Percentiles rank a stretch among this genome's conserved stretches.
These are phyloP conservation scores for Pseudoneurospora amorphoporcata DNA, from an alignment of 495 filamentous ascomycete species.

Conservation along the genomic window DNA sequence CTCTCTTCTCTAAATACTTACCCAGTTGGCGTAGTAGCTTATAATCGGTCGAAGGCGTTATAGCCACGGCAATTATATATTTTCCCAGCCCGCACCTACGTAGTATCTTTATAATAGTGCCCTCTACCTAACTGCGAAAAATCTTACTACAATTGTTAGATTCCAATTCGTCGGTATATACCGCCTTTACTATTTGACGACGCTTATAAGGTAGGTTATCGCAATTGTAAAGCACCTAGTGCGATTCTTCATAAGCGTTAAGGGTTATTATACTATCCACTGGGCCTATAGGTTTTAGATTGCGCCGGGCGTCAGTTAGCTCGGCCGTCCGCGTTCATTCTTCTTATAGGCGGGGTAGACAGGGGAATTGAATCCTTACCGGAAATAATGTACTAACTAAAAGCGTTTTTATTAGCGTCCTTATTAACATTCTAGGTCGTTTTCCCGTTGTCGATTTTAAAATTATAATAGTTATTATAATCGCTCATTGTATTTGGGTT, in stretches of 20 bases:
- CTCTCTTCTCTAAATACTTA: constrained; percentile 4
- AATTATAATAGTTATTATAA: too few relatives aligned
- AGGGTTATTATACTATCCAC: constrained; percentile 19
- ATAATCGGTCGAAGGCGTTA: background rate
- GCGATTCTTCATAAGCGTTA: constrained; percentile 23
- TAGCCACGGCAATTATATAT: constrained; percentile 33
- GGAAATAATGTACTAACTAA: constrained; percentile 22
- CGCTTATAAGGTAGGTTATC: constrained; percentile 1
- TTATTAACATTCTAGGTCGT: background rate
- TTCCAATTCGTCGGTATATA: constrained; percentile 15
- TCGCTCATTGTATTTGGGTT: too few relatives aligned
- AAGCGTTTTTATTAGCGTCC: constrained; percentile 15
- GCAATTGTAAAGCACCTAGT: constrained; percentile 20
- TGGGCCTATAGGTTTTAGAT: constrained; percentile 1
- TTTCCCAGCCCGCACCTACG: constrained; percentile 23
- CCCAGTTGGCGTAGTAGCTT: too few relatives aligned
- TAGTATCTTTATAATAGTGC: constrained; percentile 29
- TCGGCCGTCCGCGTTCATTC: too few relatives aligned
- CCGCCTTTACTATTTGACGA: constrained; percentile 16
- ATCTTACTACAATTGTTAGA: constrained; percentile 25
- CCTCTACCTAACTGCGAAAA: constrained; percentile 16
- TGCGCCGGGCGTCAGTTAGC: too few relatives aligned
- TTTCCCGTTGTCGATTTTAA: too few relatives aligned
- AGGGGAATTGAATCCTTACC: too few relatives aligned
- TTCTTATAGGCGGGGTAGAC: too few relatives aligned